phyloP scores from a whole-genome alignment of 2,329 filamentous ascomycete species.

The Colletotrichum euphorbiae region DNA sequence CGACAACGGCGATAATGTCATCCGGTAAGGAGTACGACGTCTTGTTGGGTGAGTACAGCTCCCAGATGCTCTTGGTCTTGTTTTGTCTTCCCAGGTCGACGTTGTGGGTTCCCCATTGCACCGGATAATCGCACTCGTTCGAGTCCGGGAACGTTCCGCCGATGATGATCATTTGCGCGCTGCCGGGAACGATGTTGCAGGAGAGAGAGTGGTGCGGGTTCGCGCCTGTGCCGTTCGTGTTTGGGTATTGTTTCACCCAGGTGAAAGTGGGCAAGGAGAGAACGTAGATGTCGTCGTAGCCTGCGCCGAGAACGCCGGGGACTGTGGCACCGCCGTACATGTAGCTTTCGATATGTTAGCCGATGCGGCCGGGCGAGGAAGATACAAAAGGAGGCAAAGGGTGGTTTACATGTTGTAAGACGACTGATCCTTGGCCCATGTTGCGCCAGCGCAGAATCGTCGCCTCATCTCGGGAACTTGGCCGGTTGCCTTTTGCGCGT shows the following conservation, averaged over 20 bases:
- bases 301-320: slow-evolving; percentile 54
- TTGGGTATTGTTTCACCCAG: slow-evolving; percentile 69
- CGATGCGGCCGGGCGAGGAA: neutral
- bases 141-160: slow-evolving; percentile 67
- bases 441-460: slow-evolving; percentile 71
- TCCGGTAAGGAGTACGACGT: slow-evolving; percentile 66
- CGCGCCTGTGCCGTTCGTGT: slow-evolving; percentile 50
- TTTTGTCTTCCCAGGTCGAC: slow-evolving; percentile 65
- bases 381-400: neutral
- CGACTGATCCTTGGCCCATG: slow-evolving; percentile 68
- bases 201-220: slow-evolving; percentile 66
- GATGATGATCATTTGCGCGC: slow-evolving; percentile 71
- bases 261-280: slow-evolving; percentile 71
- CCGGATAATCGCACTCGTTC: slow-evolving; percentile 63
- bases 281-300: slow-evolving; percentile 72
- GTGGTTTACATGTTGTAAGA: slow-evolving; percentile 72
- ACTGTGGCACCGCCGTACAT: slow-evolving; percentile 69
- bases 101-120: slow-evolving; percentile 67
- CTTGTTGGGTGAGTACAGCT: slow-evolving; percentile 61
- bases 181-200: slow-evolving; percentile 66
- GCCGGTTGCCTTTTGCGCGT: slow-evolving; percentile 67
- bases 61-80: slow-evolving; percentile 60
- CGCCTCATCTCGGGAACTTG: slow-evolving; percentile 63
- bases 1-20: slow-evolving; percentile 61
- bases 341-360: slow-evolving; percentile 57